Base-by-base conservation (phyloP, 78 protist genomes). In the Isochrysis galbana region DNA sequence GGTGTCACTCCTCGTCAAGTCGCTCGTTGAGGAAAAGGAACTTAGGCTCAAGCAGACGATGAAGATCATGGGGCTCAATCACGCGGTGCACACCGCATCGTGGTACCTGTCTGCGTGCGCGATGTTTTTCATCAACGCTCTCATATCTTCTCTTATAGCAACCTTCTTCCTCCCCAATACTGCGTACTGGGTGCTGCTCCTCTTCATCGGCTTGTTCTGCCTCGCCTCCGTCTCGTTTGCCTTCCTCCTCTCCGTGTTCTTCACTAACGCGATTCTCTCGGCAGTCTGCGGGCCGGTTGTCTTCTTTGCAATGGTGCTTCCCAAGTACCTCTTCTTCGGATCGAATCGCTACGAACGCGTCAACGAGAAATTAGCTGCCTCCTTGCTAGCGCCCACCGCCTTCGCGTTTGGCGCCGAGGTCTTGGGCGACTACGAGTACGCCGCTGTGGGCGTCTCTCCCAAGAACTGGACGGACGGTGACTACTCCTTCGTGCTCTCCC, bases 321-420 rank as follows among this genome's bases (percentile, higher is more conserved):
- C 90, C 26, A 14, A 25, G n/a, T 87, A 42, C 45, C 23, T 38
- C 48, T 54, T 87, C 90, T 87, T 47, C 67, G 42, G 45, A 23
- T 1, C 41, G 38, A 38, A 87, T 69, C 67, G 67, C 21, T 32
- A 26, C 90, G 90, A 87, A 69, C 90, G 38, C 26, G 2, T 34
- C 25, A 5, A 34, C 1, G 70, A 0, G 36, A 87, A 87, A 69
- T 1, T 54, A 19, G 10, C 11, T 17, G 38, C 72, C 48, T 87
- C 70, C 25, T 69, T 87, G 26, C 39, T 26, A 32, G 11, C 42
- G 78, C 90, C 90, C 11, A 34, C 90, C 22, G 90, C 90, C 45
- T 87, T 87, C 44, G 90, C 90, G 72, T 87, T 87, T 29, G 90
- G 78, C 90, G 72, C 72, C 34, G 90, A 87, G 72, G 1, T 54